phyloP scores from a whole-genome alignment of 345 rosid genomes.

The Hevea brasiliensis region DNA sequence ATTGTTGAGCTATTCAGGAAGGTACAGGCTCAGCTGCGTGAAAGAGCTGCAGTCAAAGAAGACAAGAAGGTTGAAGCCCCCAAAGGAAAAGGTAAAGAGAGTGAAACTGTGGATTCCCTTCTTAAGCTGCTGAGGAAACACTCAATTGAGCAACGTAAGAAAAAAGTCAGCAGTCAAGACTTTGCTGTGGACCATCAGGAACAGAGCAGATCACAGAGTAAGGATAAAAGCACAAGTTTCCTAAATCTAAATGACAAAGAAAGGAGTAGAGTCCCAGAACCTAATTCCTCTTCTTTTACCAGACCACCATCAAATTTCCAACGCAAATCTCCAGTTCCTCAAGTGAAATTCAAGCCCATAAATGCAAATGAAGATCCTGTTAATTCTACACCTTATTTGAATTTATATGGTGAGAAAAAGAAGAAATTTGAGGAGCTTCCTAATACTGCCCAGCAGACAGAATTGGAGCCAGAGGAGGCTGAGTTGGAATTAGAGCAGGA shows the following conservation, averaged over 20 bases:
- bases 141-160: conserved; percentile 64
- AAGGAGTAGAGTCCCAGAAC: conserved; percentile 27
- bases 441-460: conserved; percentile 33
- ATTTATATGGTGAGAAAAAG: conserved; percentile 41
- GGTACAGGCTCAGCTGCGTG: conserved; percentile 85
- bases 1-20: conserved; percentile 84
- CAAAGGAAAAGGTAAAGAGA: conserved; percentile 59
- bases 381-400: conserved; percentile 33
- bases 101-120: conserved; percentile 75
- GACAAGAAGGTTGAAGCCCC: conserved; percentile 52
- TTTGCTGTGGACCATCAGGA: conserved; percentile 32
- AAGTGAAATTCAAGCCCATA: conserved; percentile 48
- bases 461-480: conserved; percentile 25
- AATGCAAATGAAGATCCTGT: conserved; percentile 42
- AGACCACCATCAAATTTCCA: conserved; percentile 83
- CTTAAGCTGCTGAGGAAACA: conserved; percentile 81
- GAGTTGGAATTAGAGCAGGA: conserved; percentile 40
- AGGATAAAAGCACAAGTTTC: conserved; percentile 39
- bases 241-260: conserved; percentile 24
- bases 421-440: conserved; percentile 34
- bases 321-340: conserved; percentile 68
- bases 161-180: conserved; percentile 38
- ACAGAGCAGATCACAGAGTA: conserved; percentile 28
- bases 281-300: conserved; percentile 42
- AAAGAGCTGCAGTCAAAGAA: conserved; percentile 69